Base-by-base conservation (phyloP, 345 rosid species). In the Pugionium dolabratum region DNA sequence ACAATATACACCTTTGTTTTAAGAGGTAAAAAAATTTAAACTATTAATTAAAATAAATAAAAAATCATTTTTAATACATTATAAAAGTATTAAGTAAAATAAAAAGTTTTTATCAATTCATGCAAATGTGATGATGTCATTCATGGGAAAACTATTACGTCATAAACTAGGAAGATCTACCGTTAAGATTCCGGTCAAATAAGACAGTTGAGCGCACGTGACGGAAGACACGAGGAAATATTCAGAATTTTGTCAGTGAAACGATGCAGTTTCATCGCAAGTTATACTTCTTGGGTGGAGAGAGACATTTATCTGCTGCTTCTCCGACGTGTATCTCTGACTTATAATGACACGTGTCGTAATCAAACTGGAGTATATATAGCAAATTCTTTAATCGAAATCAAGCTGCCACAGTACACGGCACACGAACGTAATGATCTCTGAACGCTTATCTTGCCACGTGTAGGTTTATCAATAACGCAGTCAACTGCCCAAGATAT, bases 121-220 rank as follows among this genome's bases (percentile, higher is more conserved):
- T 18, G 18, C 18, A 18, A 18, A 18, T 18, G 18, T 18, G 36
- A 40, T 50, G 76, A 72, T 54, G 71, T 50, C 54, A 72, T 28
- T 28, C 10, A 6, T 9, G 27, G 37, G 7, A 28, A 59, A 59
- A 33, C 11, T 43, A 64, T 50, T 11, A 6, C 71, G 46, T 72
- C 71, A 72, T 49, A 32, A 49, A 41, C 35, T 37, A 37, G 45
- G 45, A 48, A 25, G 37, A 52, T 61, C 4, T 64, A 39, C 58
- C 34, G 58, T 30, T 30, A 65, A 32, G 34, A 48, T 50, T 45
- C 4, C 11, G 43, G 65, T 53, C 60, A 51, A 54, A 64, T 5
- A 56, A 37, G 50, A 44, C 9, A 41, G 50, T 41, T 33, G 51
- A 57, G 68, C 61, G 62, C 66, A 75, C 68, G 64, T 70, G 74